Percentiles rank a stretch among this genome's conserved stretches.
Conservation (phyloP, 257 asterid species). For the Solanum pimpinellifolium region DNA sequence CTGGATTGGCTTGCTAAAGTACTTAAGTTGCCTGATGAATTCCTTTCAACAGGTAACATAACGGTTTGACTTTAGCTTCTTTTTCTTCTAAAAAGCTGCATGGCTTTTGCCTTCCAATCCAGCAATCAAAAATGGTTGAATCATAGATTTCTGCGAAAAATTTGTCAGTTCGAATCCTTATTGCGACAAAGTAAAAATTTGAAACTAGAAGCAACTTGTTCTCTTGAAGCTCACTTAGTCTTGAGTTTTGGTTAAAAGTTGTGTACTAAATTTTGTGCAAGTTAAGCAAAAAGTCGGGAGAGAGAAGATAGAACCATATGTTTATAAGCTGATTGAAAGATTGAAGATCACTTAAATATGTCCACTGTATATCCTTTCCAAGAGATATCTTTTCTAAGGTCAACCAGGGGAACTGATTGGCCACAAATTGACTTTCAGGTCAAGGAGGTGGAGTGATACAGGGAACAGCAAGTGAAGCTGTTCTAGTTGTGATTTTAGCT, state of each 20-base stretch:
- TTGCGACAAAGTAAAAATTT: background rate
- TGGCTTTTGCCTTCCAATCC: background rate
- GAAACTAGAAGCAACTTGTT: background rate
- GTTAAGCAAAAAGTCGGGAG: background rate
- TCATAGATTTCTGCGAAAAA: background rate
- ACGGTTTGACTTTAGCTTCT: background rate
- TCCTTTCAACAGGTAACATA: constrained; percentile 54
- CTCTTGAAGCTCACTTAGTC: background rate
- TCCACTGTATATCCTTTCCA: background rate
- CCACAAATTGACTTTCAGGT: constrained; percentile 33
- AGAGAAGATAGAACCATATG: background rate
- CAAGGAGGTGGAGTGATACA: constrained; percentile 91
- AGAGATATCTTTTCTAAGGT: background rate
- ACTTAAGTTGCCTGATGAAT: constrained; percentile 57
- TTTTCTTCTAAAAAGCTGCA: background rate
- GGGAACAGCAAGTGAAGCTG: constrained; percentile 94
- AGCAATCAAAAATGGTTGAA: background rate
- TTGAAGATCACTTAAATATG: background rate
- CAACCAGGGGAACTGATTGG: background rate
- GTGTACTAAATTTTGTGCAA: background rate
- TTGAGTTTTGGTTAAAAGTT: background rate
- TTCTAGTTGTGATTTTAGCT: constrained; percentile 80
- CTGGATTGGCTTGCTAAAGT: constrained; percentile 95
- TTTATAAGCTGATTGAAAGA: background rate
- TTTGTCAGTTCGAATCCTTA: background rate